Base-by-base conservation (phyloP, 2,329 filamentous ascomycete species). In the Talaromyces sp. region DNA sequence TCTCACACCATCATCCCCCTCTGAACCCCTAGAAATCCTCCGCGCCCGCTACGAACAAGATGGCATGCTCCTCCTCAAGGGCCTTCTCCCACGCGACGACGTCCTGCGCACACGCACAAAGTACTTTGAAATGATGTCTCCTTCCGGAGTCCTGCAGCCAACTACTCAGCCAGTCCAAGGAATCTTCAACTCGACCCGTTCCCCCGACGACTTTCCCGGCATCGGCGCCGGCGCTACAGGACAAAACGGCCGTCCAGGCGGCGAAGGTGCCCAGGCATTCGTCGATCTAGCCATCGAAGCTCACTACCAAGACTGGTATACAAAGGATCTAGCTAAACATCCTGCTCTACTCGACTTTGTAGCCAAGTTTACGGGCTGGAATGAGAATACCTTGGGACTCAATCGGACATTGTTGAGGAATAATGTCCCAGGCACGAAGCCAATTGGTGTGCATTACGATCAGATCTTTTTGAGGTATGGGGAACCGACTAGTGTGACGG, bases 371-470 rank as follows among this genome's bases (percentile, higher is more conserved):
- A 85, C 82, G 0, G 83, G 82, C 0, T 88, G 86, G 86, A 82
- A 79, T 0, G 78, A 82, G 0, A 71, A 81, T 49, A 84, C 82
- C 0, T 71, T 85, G 3, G 75, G 70, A 6, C 74, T 85, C 3
- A 74, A 79, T 8, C 75, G 85, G 37, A 85, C 83, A 1, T 71
- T 87, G 11, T 71, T 87, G 61, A 75, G 85, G 43, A 87, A 87
- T 67, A 87, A 86, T 68, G 83, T 82, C 0, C 85, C 85, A 0
- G 80, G 80, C 0, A 85, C 83, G 58, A 84, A 84, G 67, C 84
- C 85, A 0, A 87, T 86, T 66, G 85, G 85, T 0, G 85, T 87
- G 3, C 85, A 87, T 66, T 87, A 87, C 68, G 85, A 87, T 69
- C 84, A 87, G 73, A 86, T 83, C 24, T 87, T 87, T 69, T 72